phyloP scores from a whole-genome alignment of 768 basidiomycete species.

The Hericium coralloides region DNA sequence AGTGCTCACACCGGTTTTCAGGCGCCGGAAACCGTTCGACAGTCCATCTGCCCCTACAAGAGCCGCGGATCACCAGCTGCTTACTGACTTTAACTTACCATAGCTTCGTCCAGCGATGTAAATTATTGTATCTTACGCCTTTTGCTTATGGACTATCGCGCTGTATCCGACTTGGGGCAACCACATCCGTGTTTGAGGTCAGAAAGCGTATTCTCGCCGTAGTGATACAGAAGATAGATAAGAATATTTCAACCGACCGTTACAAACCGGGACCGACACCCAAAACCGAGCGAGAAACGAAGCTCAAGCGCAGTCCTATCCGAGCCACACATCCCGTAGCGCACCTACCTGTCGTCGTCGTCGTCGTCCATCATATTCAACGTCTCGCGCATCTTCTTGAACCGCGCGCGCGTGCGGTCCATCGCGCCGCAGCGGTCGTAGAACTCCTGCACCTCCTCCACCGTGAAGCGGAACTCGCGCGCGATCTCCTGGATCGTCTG shows the following conservation, averaged over 20 bases:
- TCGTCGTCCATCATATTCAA: slow-evolving; percentile 15
- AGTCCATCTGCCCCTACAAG: slow-evolving; percentile 77
- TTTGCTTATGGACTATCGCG: too few relatives aligned
- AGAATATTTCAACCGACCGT: neutral
- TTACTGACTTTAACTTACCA: slow-evolving; percentile 48
- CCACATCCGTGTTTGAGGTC: too few relatives aligned
- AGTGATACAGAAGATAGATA: neutral
- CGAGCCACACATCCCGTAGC: too few relatives aligned
- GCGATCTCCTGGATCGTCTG: slow-evolving; percentile 60
- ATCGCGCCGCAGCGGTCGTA: slow-evolving; percentile 70
- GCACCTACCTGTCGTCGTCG: neutral
- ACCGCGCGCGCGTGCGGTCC: slow-evolving; percentile 52
- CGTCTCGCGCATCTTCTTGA: slow-evolving; percentile 56
- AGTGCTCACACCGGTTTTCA: slow-evolving; percentile 21
- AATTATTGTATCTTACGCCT: too few relatives aligned
- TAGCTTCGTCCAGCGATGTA: too few relatives aligned
- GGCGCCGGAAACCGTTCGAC: slow-evolving; percentile 68
- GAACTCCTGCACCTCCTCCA: slow-evolving; percentile 70
- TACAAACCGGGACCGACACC: too few relatives aligned
- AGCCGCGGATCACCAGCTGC: slow-evolving; percentile 55
- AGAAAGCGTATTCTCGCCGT: too few relatives aligned
- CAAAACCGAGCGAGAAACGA: too few relatives aligned
- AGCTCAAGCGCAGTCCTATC: too few relatives aligned
- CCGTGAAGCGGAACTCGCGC: slow-evolving; percentile 56
- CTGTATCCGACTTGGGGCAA: too few relatives aligned